Evolutionary conservation across 2,329 filamentous ascomycete genomes (phyloP).

Genomic region (Neonectria punicea): DNA sequence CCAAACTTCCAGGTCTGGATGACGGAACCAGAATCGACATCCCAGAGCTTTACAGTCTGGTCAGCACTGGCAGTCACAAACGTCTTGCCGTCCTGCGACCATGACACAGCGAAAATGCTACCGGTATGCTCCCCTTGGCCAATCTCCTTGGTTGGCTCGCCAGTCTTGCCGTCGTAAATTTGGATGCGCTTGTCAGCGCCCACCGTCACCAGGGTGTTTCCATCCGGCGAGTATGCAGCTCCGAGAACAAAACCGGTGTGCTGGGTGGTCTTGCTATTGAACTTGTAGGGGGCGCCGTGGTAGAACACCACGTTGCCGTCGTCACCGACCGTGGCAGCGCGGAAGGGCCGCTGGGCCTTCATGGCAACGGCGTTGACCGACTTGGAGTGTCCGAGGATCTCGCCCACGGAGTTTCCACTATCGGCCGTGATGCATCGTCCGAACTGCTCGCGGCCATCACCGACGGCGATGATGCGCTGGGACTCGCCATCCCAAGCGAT

Average conservation of each 20-base stretch:
- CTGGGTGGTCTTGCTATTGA: conserved; percentile 82
- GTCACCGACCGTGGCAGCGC: conserved; percentile 91
- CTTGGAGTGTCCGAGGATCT: conserved; percentile 91
- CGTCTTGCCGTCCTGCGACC: conserved; percentile 85
- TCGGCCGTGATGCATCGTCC: conserved; percentile 95
- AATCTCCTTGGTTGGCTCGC: conserved; percentile 81
- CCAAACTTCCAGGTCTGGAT: conserved; percentile 89
- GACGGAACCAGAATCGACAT: conserved; percentile 80
- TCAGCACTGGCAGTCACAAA: conserved; percentile 94
- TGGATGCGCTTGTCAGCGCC: conserved; percentile 94
- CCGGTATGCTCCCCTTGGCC: conserved; percentile 89
- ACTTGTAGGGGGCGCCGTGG: conserved; percentile 95
- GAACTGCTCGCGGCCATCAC: conserved; percentile 92
- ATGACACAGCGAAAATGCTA: conserved; percentile 91
- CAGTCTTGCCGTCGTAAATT: conserved; percentile 96
- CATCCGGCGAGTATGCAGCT: conserved; percentile 90
- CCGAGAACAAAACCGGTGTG: conserved; percentile 93
- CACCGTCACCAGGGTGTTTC: conserved; percentile 82
- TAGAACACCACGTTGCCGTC: conserved; percentile 92
- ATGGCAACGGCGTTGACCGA: conserved; percentile 92
- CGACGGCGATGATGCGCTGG: conserved; percentile 94
- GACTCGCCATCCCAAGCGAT: conserved; percentile 98
- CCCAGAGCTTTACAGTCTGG: conserved; percentile 95
- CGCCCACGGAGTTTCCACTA: conserved; percentile 94
- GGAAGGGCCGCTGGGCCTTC: conserved; percentile 87